A percentile compares a stretch with the other conserved stretches of the same genome.
Conservation (phyloP, 441 rosid species). For the Theobroma grandiflorum region DNA sequence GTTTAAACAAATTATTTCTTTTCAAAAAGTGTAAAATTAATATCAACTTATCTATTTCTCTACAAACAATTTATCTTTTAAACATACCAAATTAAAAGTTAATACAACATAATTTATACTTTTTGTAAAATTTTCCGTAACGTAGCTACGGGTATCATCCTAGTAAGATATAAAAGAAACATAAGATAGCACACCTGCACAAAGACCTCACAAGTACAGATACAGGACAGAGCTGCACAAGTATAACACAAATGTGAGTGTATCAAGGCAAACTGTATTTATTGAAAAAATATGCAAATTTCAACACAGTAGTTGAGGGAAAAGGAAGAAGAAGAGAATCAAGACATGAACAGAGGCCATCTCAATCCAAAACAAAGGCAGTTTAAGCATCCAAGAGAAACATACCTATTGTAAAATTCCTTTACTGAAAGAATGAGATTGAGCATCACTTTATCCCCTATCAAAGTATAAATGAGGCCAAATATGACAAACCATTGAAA, state of each 20-base stretch:
- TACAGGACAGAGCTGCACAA: constrained; percentile 76
- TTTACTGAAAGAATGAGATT: constrained; percentile 79
- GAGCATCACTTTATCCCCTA: constrained; percentile 88
- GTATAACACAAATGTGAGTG: constrained; percentile 38
- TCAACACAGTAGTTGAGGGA: not conserved
- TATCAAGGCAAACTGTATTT: constrained; percentile 14
- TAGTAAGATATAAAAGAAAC: constrained; percentile 33
- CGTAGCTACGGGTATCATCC: too few relatives aligned
- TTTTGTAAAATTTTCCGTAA: too few relatives aligned
- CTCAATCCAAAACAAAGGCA: not conserved
- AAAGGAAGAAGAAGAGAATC: constrained; percentile 1
- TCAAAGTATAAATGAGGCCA: constrained; percentile 76
- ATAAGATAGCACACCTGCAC: constrained; percentile 72
- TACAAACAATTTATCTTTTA: too few relatives aligned
- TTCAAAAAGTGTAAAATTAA: too few relatives aligned
- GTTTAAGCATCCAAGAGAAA: constrained; percentile 26
- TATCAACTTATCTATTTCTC: too few relatives aligned
- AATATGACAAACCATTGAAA: constrained; percentile 96
- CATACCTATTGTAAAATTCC: constrained; percentile 76
- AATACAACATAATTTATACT: too few relatives aligned
- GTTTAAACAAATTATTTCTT: too few relatives aligned
- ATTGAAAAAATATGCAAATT: constrained; percentile 12
- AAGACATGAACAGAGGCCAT: not conserved
- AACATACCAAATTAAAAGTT: too few relatives aligned
- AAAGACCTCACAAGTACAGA: constrained; percentile 78